These are phyloP conservation scores for Xylaria multiplex DNA, from an alignment of 2,329 filamentous ascomycete species.

Conservation along the genomic window DNA sequence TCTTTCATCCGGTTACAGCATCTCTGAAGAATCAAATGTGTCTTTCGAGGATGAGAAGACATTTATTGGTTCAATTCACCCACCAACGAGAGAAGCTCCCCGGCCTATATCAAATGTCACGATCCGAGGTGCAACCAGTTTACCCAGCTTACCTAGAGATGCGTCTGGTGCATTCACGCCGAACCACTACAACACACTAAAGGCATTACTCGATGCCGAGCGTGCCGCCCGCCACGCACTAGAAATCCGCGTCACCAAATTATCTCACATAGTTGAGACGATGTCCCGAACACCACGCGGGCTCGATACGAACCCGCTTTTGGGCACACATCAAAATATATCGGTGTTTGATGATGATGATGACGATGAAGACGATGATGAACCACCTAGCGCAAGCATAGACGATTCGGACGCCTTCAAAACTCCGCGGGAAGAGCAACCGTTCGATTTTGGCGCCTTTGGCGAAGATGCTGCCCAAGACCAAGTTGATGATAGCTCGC, in stretches of 20 bases:
- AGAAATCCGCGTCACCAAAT: conserved; percentile 64
- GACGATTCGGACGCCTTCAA: conserved; percentile 60
- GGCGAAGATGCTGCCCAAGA: conserved; percentile 56
- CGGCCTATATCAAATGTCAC: conserved; percentile 59
- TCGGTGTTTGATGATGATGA: conserved; percentile 59
- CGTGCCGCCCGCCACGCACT: conserved; percentile 65
- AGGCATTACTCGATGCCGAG: conserved; percentile 66
- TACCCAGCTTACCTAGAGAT: conserved; percentile 54
- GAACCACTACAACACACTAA: conserved; percentile 62
- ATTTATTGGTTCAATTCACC: conserved; percentile 55
- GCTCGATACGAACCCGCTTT: conserved; percentile 49
- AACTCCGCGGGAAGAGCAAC: conserved; percentile 61
- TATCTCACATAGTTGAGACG: conserved; percentile 61
- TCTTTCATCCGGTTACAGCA: conserved; percentile 48
- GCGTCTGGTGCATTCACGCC: conserved; percentile 49
- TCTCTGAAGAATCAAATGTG: conserved; percentile 55
- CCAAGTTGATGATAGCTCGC: conserved; percentile 51
- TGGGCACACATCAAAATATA: conserved; percentile 49
- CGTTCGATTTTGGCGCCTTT: conserved; percentile 53
- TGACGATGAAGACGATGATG: conserved; percentile 53
- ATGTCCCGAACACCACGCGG: conserved; percentile 54
- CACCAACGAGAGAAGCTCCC: conserved; percentile 41
- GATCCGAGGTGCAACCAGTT: conserved; percentile 58
- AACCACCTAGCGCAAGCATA: conserved; percentile 42
- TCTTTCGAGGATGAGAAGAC: conserved; percentile 60